These are phyloP conservation scores for Fusarium pseudoanthophilum DNA, from an alignment of 2,329 filamentous ascomycete species.

Conservation along the genomic window DNA sequence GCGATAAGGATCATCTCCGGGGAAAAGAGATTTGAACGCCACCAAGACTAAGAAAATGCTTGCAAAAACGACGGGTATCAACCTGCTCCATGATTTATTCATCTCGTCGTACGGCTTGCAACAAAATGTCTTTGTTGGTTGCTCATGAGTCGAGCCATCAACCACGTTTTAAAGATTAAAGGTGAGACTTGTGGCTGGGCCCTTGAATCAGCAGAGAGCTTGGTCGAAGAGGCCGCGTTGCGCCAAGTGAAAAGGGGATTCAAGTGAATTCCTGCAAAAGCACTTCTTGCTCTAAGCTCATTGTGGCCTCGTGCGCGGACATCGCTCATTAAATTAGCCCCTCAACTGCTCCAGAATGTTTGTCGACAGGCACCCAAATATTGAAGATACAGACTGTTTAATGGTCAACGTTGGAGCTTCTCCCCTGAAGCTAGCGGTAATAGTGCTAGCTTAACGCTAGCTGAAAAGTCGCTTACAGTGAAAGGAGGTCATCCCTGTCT, in stretches of 20 bases:
- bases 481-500: neutral
- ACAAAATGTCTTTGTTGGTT: neutral
- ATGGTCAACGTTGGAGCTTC: neutral
- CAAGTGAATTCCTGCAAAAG: neutral
- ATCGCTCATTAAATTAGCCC: neutral
- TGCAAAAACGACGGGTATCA: neutral
- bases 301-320: neutral
- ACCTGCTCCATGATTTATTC: neutral
- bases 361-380: neutral
- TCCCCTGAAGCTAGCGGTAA: neutral
- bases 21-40: neutral
- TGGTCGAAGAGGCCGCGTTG: neutral
- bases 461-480: neutral
- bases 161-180: neutral
- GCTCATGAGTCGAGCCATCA: neutral
- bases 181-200: too few relatives aligned
- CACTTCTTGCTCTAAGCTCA: neutral
- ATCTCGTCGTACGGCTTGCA: neutral
- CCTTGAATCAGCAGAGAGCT: too few relatives aligned
- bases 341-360: neutral
- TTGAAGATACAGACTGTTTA: neutral
- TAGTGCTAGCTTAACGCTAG: neutral
- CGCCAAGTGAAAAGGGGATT: neutral
- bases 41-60: neutral
- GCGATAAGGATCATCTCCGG: constrained; percentile 59